A percentile compares a stretch with the other conserved stretches of the same genome.
Evolutionary conservation across 2,329 filamentous ascomycete genomes (phyloP).

Genomic region (Aspergillus flavus): DNA sequence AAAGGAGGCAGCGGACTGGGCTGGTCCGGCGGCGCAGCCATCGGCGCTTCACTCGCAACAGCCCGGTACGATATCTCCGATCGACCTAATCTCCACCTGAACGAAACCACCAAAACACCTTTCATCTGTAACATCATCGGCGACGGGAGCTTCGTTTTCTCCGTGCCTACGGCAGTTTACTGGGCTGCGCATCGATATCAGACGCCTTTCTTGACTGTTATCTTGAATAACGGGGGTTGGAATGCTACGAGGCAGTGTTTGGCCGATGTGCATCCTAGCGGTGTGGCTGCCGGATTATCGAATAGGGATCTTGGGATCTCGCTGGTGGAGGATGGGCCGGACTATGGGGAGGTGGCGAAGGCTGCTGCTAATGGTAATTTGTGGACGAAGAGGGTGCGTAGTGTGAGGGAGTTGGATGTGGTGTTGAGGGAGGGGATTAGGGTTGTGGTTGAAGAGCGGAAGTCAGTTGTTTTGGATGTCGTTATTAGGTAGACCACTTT

Average conservation of each 20-base stretch:
- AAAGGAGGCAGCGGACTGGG: conserved; percentile 72
- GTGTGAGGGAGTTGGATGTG: conserved; percentile 18
- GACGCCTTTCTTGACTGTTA: conserved; percentile 65
- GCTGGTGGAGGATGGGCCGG: conserved; percentile 22
- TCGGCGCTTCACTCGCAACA: conserved; percentile 72
- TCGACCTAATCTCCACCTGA: not conserved
- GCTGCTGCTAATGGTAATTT: conserved; percentile 25
- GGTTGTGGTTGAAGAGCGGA: not conserved
- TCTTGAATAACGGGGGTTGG: conserved; percentile 71
- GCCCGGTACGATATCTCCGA: conserved; percentile 3
- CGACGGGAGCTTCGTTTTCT: conserved; percentile 68
- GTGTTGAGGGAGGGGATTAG: conserved; percentile 16
- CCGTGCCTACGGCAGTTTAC: conserved; percentile 64
- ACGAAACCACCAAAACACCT: not conserved
- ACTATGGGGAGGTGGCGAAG: conserved; percentile 25
- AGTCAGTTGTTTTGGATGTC: conserved; percentile 22
- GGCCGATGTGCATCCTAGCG: conserved; percentile 23
- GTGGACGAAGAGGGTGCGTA: conserved; percentile 21
- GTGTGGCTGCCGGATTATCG: conserved; percentile 16
- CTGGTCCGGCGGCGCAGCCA: conserved; percentile 73
- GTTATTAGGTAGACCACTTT: conserved; percentile 13
- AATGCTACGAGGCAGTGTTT: conserved; percentile 34
- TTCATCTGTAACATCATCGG: conserved; percentile 49
- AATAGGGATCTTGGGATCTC: conserved; percentile 24
- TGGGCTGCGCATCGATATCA: conserved; percentile 67